These are phyloP conservation scores for Lodderomyces parapsilosis DNA, from an alignment of 1,139 yeast species.

Conservation along the genomic window DNA sequence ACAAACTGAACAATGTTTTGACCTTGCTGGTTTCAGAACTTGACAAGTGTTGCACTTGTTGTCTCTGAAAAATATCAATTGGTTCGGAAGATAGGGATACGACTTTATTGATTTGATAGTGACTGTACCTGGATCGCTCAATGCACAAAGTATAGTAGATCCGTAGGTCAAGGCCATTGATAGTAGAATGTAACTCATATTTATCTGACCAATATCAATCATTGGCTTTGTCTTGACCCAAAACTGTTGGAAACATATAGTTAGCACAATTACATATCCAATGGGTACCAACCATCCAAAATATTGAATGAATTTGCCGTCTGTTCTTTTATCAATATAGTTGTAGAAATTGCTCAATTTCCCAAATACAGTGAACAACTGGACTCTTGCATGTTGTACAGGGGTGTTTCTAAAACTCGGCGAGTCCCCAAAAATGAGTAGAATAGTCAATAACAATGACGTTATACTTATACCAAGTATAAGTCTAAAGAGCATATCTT, in stretches of 20 bases:
- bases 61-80: constrained; percentile 54
- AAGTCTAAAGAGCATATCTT: constrained; percentile 11
- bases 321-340: constrained; percentile 10
- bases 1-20: constrained; percentile 85
- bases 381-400: constrained; percentile 23
- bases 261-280: constrained; percentile 45
- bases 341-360: constrained; percentile 9
- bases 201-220: constrained; percentile 19
- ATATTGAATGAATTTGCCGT: constrained; percentile 18
- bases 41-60: constrained; percentile 57
- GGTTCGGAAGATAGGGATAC: constrained; percentile 33
- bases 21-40: constrained; percentile 75
- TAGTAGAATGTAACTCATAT: constrained; percentile 19
- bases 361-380: constrained; percentile 8
- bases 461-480: constrained; percentile 9
- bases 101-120: constrained; percentile 17
- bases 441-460: constrained; percentile 14
- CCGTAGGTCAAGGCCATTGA: constrained; percentile 25
- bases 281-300: constrained; percentile 48
- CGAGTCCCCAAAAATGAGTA: constrained; percentile 52
- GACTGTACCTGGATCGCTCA: constrained; percentile 56
- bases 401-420: constrained; percentile 44
- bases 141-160: constrained; percentile 39
- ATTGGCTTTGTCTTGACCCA: constrained; percentile 36
- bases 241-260: constrained; percentile 48